A percentile compares a stretch with the other conserved stretches of the same genome.
Conservation (phyloP, 305 asterid genomes). For the Ruellia speciosa region DNA sequence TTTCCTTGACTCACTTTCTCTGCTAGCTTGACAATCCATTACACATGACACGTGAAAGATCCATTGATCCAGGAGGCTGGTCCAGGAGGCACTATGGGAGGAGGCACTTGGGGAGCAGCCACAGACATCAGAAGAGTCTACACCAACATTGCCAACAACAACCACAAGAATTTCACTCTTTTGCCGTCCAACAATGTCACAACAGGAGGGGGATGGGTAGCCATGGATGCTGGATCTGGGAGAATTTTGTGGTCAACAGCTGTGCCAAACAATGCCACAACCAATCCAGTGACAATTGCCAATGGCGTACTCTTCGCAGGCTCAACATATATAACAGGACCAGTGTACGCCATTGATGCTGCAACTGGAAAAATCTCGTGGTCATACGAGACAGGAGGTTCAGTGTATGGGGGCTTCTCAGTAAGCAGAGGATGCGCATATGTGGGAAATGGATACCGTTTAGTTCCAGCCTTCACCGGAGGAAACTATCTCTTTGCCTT, state of each 20-base stretch:
- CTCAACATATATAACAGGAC: conserved; percentile 39
- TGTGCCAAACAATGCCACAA: conserved; percentile 33
- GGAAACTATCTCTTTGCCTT: conserved; percentile 47
- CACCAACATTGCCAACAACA: conserved; percentile 43
- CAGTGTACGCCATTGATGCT: conserved; percentile 38
- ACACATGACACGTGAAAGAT: neutral
- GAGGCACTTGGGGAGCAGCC: conserved; percentile 67
- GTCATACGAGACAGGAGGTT: conserved; percentile 49
- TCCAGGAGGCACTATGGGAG: conserved; percentile 47
- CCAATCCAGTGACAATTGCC: conserved; percentile 43
- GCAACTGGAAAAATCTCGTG: conserved; percentile 36
- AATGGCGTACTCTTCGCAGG: conserved; percentile 51
- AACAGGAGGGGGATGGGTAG: conserved; percentile 55
- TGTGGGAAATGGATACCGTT: conserved; percentile 43
- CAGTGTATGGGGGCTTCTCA: conserved; percentile 46
- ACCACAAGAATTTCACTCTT: conserved; percentile 30
- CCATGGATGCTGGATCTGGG: conserved; percentile 44
- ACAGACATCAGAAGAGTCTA: conserved; percentile 41
- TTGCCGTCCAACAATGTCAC: conserved; percentile 38
- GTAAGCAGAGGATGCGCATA: conserved; percentile 51
- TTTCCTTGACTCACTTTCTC: neutral
- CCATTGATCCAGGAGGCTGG: conserved; percentile 42
- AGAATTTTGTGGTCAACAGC: conserved; percentile 44
- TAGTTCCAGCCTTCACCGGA: conserved; percentile 23
- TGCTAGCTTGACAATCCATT: neutral